Conservation (phyloP, 1,284 basidiomycete species). For the Pholiota adiposa region DNA sequence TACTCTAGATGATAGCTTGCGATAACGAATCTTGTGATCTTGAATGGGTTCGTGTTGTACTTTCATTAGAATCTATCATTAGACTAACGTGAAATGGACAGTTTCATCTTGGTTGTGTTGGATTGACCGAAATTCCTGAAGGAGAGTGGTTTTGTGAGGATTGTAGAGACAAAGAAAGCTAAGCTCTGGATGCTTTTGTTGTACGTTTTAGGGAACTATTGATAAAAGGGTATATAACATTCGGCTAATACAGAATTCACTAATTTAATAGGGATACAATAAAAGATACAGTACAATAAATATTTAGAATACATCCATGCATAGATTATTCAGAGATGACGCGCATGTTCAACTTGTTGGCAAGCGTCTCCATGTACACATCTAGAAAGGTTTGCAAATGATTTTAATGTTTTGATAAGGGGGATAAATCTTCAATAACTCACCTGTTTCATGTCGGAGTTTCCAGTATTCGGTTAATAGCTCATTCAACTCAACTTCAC, state of each 20-base stretch:
- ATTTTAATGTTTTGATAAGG: no score
- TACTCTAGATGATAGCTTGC: constrained; percentile 80
- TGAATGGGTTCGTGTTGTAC: constrained; percentile 70
- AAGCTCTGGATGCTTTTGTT: neutral
- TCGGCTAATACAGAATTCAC: constrained; percentile 4
- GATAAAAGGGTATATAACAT: constrained; percentile 9
- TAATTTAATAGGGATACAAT: constrained; percentile 7
- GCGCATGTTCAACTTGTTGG: constrained; percentile 66
- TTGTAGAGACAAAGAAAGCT: constrained; percentile 43
- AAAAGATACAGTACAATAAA: constrained; percentile 13
- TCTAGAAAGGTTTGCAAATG: constrained; percentile 49
- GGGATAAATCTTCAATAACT: constrained; percentile 19
- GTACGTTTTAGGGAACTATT: constrained; percentile 5
- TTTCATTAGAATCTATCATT: constrained; percentile 5
- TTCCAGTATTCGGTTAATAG: constrained; percentile 83
- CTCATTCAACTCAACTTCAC: constrained; percentile 75
- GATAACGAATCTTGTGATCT: constrained; percentile 68
- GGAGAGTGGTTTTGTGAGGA: constrained; percentile 78
- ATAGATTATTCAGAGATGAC: constrained; percentile 35
- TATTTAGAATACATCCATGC: constrained; percentile 3
- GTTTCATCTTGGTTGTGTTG: constrained; percentile 80
- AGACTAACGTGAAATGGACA: constrained; percentile 29
- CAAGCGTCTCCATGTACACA: constrained; percentile 81
- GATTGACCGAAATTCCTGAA: constrained; percentile 61
- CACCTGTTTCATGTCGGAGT: constrained; percentile 78